These are phyloP conservation scores for Nothomitra cinnamomea DNA, from an alignment of 2,329 filamentous ascomycete species.

Conservation along the genomic window DNA sequence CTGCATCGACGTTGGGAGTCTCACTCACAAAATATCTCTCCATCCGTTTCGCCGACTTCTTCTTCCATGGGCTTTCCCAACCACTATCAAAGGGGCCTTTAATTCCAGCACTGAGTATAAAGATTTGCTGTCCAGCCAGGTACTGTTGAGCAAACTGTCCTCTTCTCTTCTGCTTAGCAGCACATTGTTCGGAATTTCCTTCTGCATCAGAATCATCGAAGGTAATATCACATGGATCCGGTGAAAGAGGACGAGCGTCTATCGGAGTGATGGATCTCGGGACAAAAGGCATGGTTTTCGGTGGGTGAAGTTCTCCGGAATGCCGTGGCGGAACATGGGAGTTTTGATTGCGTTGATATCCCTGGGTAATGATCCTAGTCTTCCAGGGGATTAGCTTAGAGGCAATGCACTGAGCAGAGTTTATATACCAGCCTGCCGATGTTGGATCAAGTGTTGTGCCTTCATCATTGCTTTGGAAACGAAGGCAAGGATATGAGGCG, in stretches of 20 bases:
- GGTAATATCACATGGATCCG: background rate
- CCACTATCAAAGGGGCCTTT: constrained; percentile 26
- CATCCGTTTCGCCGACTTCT: background rate
- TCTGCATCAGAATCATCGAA: constrained; percentile 1
- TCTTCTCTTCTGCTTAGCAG: constrained; percentile 23
- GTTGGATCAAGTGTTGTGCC: too few species aligned
- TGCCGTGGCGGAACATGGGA: too few species aligned
- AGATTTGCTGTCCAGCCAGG: constrained; percentile 24
- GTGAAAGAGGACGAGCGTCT: background rate
- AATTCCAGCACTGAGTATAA: constrained; percentile 28
- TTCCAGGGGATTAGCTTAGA: too few species aligned
- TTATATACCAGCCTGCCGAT: too few species aligned
- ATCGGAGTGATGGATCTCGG: background rate
- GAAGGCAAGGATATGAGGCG: too few species aligned
- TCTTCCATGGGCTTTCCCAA: constrained; percentile 28
- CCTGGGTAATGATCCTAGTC: too few species aligned
- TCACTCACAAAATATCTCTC: background rate
- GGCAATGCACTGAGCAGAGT: too few species aligned
- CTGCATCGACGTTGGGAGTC: background rate
- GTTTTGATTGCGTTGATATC: too few species aligned
- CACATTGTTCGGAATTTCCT: background rate
- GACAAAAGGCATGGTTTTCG: background rate
- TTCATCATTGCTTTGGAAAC: too few species aligned
- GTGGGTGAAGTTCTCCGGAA: too few species aligned
- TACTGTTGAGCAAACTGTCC: constrained; percentile 25